Conservation (phyloP, 2,329 filamentous ascomycete genomes). For the Talaromyces sp. region DNA sequence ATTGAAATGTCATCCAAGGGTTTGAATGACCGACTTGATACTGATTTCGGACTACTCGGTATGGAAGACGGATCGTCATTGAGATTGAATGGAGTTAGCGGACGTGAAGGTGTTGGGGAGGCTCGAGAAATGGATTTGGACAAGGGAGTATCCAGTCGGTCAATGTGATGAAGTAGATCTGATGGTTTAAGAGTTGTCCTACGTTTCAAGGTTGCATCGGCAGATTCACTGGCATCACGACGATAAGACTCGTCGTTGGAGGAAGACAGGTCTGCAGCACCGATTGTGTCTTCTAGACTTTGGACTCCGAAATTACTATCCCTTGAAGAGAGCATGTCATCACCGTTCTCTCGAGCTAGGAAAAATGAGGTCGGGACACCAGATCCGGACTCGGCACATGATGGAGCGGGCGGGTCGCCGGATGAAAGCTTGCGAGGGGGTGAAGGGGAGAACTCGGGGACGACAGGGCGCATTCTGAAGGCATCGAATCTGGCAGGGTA, state of each 20-base stretch:
- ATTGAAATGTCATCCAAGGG: constrained; percentile 57
- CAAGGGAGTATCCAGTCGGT: constrained; percentile 20
- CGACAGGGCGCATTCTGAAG: constrained; percentile 37
- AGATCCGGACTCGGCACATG: constrained; percentile 31
- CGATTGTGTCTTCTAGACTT: constrained; percentile 18
- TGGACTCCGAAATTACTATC: constrained; percentile 16
- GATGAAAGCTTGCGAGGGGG: constrained; percentile 36
- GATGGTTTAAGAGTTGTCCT: constrained; percentile 33
- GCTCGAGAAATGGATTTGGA: constrained; percentile 19
- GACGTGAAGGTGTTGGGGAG: constrained; percentile 36
- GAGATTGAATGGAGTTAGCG: constrained; percentile 43
- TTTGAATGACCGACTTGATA: constrained; percentile 56
- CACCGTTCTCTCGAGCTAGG: constrained; percentile 46
- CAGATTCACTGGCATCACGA: constrained; percentile 24
- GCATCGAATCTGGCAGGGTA: neutral
- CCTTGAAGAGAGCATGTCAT: constrained; percentile 4
- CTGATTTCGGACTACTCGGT: constrained; percentile 59
- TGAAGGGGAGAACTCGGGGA: constrained; percentile 32
- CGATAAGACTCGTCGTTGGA: constrained; percentile 10
- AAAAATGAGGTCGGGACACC: constrained; percentile 58
- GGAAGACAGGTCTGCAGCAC: constrained; percentile 7
- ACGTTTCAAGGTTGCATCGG: constrained; percentile 25
- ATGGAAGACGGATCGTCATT: constrained; percentile 47
- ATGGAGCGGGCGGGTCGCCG: constrained; percentile 29
- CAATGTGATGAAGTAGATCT: constrained; percentile 21